Evolutionary conservation across 2,329 filamentous ascomycete genomes (phyloP).

Genomic region (Ascochyta pisi): DNA sequence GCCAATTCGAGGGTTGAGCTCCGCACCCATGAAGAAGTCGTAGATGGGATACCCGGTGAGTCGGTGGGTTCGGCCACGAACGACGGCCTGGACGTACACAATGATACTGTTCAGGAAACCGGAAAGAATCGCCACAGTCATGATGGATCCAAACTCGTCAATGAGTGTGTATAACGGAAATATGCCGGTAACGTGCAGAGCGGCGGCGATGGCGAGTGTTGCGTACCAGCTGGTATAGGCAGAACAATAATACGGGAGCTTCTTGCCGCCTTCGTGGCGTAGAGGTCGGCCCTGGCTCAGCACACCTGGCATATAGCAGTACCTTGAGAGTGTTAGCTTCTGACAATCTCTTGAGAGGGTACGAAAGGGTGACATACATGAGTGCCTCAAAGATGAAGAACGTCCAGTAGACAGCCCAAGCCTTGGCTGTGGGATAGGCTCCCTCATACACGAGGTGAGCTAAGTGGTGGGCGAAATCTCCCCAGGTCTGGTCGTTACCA

Average conservation of each 20-base stretch:
- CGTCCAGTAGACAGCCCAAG: constrained; percentile 91
- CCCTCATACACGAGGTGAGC: constrained; percentile 75
- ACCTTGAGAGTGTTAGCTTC: constrained; percentile 52
- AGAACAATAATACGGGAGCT: constrained; percentile 92
- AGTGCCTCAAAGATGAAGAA: constrained; percentile 15
- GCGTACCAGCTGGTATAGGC: constrained; percentile 84
- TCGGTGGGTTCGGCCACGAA: constrained; percentile 81
- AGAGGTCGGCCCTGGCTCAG: constrained; percentile 87
- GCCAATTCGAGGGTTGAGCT: constrained; percentile 82
- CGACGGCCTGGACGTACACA: constrained; percentile 83
- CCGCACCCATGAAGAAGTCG: constrained; percentile 90
- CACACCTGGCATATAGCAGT: constrained; percentile 78
- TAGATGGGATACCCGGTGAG: constrained; percentile 85
- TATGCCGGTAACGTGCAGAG: constrained; percentile 78
- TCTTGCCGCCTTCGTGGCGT: constrained; percentile 78
- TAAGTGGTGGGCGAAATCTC: constrained; percentile 74
- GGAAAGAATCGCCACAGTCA: constrained; percentile 89
- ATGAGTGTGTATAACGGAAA: constrained; percentile 91
- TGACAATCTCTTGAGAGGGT: constrained; percentile 78
- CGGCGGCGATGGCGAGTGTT: constrained; percentile 72
- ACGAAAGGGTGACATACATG: constrained; percentile 65
- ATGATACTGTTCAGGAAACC: constrained; percentile 82
- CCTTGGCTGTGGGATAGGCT: constrained; percentile 79
- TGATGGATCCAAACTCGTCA: constrained; percentile 90
- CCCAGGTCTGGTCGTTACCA: constrained; percentile 67